Percentiles rank a stretch among this genome's conserved stretches.
phyloP scores from a whole-genome alignment of 1,284 basidiomycete species.

The Leccinum solheimii region DNA sequence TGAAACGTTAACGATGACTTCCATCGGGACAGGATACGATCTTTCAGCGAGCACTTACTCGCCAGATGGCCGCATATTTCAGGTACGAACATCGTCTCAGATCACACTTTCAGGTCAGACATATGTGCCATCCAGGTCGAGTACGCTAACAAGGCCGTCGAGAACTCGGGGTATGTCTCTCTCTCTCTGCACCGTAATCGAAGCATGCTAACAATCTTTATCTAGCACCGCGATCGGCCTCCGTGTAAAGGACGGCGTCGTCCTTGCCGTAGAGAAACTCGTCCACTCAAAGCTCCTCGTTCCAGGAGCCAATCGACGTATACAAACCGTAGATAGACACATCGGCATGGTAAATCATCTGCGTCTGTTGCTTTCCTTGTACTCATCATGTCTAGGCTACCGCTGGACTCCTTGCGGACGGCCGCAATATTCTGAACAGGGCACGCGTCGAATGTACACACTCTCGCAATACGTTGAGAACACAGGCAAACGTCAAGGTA shows the following conservation, averaged over 20 bases:
- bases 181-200: neutral
- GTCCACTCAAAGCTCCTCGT: constrained; percentile 97
- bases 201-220: neutral
- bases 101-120: constrained; percentile 9
- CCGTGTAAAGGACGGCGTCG: constrained; percentile 90
- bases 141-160: constrained; percentile 98
- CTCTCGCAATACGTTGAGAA: constrained; percentile 76
- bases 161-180: constrained; percentile 83
- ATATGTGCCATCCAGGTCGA: constrained; percentile 67
- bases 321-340: constrained; percentile 92
- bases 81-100: constrained; percentile 50
- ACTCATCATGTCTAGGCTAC: constrained; percentile 61
- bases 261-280: constrained; percentile 96
- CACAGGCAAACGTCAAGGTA: constrained; percentile 83
- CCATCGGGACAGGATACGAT: constrained; percentile 98
- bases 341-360: constrained; percentile 74
- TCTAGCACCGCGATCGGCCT: constrained; percentile 87
- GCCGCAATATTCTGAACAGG: constrained; percentile 84
- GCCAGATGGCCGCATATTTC: constrained; percentile 97
- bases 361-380: neutral
- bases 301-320: constrained; percentile 89
- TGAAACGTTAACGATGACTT: constrained; percentile 62
- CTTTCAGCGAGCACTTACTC: constrained; percentile 98
- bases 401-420: constrained; percentile 93
- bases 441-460: constrained; percentile 84